These are phyloP conservation scores for Amanita subjunquillea DNA, from an alignment of 768 basidiomycete genomes.

Conservation along the genomic window DNA sequence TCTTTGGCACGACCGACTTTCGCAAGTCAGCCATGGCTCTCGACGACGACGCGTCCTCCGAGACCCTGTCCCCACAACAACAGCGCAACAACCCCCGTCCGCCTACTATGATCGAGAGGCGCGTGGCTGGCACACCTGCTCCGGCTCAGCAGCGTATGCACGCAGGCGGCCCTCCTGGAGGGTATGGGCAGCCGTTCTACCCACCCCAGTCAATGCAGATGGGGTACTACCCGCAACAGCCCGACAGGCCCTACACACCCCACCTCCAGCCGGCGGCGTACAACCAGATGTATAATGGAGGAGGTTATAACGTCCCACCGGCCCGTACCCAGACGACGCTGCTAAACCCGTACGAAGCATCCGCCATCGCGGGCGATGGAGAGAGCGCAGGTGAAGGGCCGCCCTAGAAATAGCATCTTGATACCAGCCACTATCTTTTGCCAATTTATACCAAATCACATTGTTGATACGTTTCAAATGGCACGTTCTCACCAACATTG, in stretches of 20 bases:
- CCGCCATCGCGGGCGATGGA: not conserved
- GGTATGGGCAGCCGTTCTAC: not conserved
- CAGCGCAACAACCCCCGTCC: conserved; percentile 40
- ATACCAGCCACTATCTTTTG: too few species aligned
- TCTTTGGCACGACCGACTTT: conserved; percentile 49
- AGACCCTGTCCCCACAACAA: conserved; percentile 19
- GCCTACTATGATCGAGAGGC: conserved; percentile 55
- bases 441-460: too few species aligned
- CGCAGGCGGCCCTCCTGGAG: not conserved
- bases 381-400: too few species aligned
- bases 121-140: conserved; percentile 14
- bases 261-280: not conserved
- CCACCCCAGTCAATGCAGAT: conserved; percentile 3
- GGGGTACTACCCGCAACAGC: conserved; percentile 2
- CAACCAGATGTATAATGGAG: conserved; percentile 1
- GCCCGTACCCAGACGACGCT: not conserved
- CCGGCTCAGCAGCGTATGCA: conserved; percentile 11
- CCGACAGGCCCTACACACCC: not conserved
- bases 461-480: too few species aligned
- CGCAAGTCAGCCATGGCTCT: conserved; percentile 54
- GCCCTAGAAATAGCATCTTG: too few species aligned
- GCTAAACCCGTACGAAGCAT: not conserved
- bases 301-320: not conserved
- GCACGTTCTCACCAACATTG: too few species aligned
- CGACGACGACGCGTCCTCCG: conserved; percentile 42